Conservation (phyloP, 78 protist genomes). For the slime mould (Dictyostelium discoideum) region DNA sequence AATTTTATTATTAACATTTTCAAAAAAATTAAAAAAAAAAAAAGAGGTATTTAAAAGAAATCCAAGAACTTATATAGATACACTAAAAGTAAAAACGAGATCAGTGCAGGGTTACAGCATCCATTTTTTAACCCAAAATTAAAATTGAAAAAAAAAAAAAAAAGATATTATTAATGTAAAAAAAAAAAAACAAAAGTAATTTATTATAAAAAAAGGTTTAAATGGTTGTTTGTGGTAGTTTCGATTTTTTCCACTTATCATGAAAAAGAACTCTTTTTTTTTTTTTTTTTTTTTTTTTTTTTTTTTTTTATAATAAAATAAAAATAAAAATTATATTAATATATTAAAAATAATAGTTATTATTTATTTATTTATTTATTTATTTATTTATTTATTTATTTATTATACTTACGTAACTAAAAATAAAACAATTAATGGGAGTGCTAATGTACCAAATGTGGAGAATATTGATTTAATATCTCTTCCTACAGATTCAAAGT, state of each 20-base stretch:
- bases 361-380: too few species aligned
- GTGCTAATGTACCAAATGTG: not conserved
- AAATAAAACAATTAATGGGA: not conserved
- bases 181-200: too few species aligned
- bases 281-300: too few species aligned
- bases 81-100: constrained; percentile 1
- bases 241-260: not conserved
- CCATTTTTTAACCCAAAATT: not conserved
- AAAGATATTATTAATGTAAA: too few species aligned
- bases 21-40: too few species aligned
- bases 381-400: too few species aligned
- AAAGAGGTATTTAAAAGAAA: not conserved
- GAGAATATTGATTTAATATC: not conserved
- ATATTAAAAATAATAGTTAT: too few species aligned
- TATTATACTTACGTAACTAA: not conserved
- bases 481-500: not conserved
- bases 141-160: not conserved
- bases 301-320: too few species aligned
- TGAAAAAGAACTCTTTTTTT: not conserved
- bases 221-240: not conserved
- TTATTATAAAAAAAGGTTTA: too few species aligned
- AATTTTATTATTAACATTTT: too few species aligned
- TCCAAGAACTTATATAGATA: not conserved
- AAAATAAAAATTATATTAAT: too few species aligned
- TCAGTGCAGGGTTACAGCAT: not conserved